A percentile compares a stretch with the other conserved stretches of the same genome.
phyloP scores from a whole-genome alignment of 768 basidiomycete species.

The Pholiota microspora region DNA sequence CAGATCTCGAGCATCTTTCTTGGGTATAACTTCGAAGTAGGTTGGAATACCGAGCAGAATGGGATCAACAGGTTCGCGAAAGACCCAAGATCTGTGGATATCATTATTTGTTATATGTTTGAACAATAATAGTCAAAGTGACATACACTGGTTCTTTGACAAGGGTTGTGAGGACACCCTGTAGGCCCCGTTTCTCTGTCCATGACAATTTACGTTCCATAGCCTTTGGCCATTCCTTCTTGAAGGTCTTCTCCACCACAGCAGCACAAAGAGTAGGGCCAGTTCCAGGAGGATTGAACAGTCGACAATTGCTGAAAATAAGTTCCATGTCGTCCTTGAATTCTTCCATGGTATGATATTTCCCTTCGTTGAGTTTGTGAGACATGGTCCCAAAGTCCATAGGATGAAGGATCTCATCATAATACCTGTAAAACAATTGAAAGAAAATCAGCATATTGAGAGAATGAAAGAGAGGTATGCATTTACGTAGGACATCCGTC shows the following conservation, averaged over 20 bases:
- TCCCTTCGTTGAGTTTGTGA: slow-evolving; percentile 59
- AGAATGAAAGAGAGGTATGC: neutral
- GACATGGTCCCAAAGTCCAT: slow-evolving; percentile 92
- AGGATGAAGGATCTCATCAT: slow-evolving; percentile 86
- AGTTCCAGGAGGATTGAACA: slow-evolving; percentile 86
- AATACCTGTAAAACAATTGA: slow-evolving; percentile 57
- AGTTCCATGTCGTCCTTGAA: slow-evolving; percentile 80
- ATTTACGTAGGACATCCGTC: slow-evolving; percentile 93
- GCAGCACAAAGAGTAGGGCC: slow-evolving; percentile 73
- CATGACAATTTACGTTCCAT: slow-evolving; percentile 71
- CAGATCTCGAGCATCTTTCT: slow-evolving; percentile 86
- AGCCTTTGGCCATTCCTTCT: slow-evolving; percentile 83
- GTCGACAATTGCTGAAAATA: slow-evolving; percentile 85
- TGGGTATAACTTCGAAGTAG: slow-evolving; percentile 84
- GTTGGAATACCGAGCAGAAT: slow-evolving; percentile 77
- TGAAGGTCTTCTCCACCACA: slow-evolving; percentile 69
- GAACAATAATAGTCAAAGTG: slow-evolving; percentile 9
- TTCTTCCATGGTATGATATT: slow-evolving; percentile 80
- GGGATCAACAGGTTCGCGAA: slow-evolving; percentile 89
- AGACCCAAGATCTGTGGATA: slow-evolving; percentile 63
- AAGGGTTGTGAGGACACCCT: slow-evolving; percentile 65
- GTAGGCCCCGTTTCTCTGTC: slow-evolving; percentile 78
- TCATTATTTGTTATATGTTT: neutral
- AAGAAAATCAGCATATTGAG: slow-evolving; percentile 7
- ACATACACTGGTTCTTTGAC: slow-evolving; percentile 67